Base-by-base conservation (phyloP, 495 filamentous ascomycete genomes). In the Hypomontagnella monticulosa region DNA sequence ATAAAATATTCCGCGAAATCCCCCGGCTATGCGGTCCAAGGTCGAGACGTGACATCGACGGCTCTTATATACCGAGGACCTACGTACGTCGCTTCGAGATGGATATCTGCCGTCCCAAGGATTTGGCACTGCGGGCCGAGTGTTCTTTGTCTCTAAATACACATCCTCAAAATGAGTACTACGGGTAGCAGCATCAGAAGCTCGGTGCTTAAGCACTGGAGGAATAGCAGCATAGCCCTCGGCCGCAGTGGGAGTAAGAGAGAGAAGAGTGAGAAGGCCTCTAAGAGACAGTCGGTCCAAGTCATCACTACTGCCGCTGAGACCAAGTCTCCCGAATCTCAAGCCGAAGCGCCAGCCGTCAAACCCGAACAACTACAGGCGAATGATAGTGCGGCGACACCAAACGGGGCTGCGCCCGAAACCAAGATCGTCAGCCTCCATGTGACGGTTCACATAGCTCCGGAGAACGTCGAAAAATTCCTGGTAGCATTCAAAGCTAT, bases 401-500 rank as follows among this genome's bases (percentile, higher is more conserved):
- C 40, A 14, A 42, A 36, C 16, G 40, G 38, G 8, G 19, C 10
- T 11, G 40, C 56, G 6, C 19, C 57, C 15, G 10, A 51, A 4
- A 5, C 62, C 23, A 63, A 58, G 11, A 58, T 61, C 4, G 53
- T 61, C 48, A 73, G 72, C 47, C 66, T 83, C 23, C 79, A 84
- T 42, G 72, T 82, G 23, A 80, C 74, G 2, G 69, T 84, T 9
- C 66, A 76, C 44, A 73, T 84, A 27, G 72, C 75, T 10, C 75
- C 80, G 5, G 69, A 75, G 12, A 75, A 83, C 70, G 57, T 79
- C 11, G 60, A 72, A 19, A 73, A 63, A 14, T 84, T 81, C 75
- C 66, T 83, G 19, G 72, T 75, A 11, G 72, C 66, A 4, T 72
- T 80, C 15, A 77, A 78, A 30, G 63, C 70, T 3, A 70, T 76